Base-by-base conservation (phyloP, 2,329 filamentous ascomycete genomes). In the Zopfia rhizophila region DNA sequence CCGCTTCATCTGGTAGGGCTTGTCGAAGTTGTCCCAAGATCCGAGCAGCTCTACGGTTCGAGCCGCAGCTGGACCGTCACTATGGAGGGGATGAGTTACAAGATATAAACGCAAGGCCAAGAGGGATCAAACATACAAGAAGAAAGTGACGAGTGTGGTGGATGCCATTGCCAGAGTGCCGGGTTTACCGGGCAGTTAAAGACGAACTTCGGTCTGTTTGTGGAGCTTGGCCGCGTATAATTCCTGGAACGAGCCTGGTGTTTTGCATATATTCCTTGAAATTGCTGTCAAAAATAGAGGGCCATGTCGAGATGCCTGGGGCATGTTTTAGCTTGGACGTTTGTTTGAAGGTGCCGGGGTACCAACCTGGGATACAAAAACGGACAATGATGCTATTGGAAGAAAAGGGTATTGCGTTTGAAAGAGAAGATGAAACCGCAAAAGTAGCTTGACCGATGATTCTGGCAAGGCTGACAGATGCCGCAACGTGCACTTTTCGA, bases 1-100 rank as follows among this genome's bases (percentile, higher is more conserved):
- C 60, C 86, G 84, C 69, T 93, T 85, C 86, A 97, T 91, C 32
- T 78, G 78, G 77, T 96, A 93, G 37, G 84, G 78, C 65, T 82
- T 85, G 50, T 81, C 79, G 74, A 97, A 97, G 76, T 96, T 96
- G 76, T 97, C 92, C 93, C 93, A 97, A 54, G 91, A 96, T 53
- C 93, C 93, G 60, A 94, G 80, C 32, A 97, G 81, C 65, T 89
- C 85, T 56, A 97, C 89, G 31, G 87, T 87, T 53, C 81, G 79
- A 53, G 85, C 80, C 38, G 82, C 62, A 50, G 56, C 51, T 11
- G 68, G 68, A 44, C 63, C 67, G 48, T 71, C 65, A 58, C 69
- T 72, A 51, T 28, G 41, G 38, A 29, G 40, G 51, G 48, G 49
- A 48, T 68, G 44, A 68, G 63, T 51, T 45, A 49, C 37, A 43